These are phyloP conservation scores for Penicillium canescens DNA, from an alignment of 495 filamentous ascomycete genomes.

Conservation along the genomic window DNA sequence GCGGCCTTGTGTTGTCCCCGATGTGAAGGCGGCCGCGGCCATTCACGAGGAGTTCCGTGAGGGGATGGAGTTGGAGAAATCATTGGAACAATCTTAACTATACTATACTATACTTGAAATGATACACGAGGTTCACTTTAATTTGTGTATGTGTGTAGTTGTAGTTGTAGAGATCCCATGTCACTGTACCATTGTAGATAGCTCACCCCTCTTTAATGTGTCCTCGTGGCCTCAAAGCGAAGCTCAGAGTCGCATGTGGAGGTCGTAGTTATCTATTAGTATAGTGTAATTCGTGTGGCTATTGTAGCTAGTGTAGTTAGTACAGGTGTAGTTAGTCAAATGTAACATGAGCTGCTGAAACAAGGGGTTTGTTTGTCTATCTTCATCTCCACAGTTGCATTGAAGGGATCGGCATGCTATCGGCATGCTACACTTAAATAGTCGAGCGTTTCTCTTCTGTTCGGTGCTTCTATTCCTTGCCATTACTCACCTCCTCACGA, in stretches of 20 bases:
- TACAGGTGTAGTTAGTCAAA: background rate
- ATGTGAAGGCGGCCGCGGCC: slow-evolving; percentile 54
- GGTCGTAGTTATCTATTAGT: slow-evolving; percentile 11
- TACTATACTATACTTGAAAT: slow-evolving; percentile 3
- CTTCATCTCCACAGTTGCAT: slow-evolving; percentile 8
- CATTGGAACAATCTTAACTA: slow-evolving; percentile 34
- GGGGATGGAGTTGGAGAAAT: slow-evolving; percentile 67
- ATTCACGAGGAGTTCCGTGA: slow-evolving; percentile 76
- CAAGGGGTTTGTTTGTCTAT: slow-evolving; percentile 13
- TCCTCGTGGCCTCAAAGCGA: background rate
- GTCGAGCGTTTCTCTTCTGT: background rate
- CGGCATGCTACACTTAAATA: slow-evolving; percentile 27
- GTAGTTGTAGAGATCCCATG: background rate
- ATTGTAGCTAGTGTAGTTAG: too few species aligned
- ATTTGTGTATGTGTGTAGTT: background rate
- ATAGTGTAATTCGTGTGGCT: slow-evolving; percentile 1
- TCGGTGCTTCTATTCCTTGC: background rate
- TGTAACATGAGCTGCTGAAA: slow-evolving; percentile 25
- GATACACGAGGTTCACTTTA: background rate
- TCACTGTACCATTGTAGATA: slow-evolving; percentile 6
- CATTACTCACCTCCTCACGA: slow-evolving; percentile 15
- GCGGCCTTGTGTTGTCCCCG: slow-evolving; percentile 73
- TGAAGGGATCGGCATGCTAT: slow-evolving; percentile 26
- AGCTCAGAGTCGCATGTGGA: slow-evolving; percentile 15
- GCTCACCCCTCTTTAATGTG: slow-evolving; percentile 2